phyloP scores from a whole-genome alignment of 106 monocot species.

The Platanthera zijinensis region DNA sequence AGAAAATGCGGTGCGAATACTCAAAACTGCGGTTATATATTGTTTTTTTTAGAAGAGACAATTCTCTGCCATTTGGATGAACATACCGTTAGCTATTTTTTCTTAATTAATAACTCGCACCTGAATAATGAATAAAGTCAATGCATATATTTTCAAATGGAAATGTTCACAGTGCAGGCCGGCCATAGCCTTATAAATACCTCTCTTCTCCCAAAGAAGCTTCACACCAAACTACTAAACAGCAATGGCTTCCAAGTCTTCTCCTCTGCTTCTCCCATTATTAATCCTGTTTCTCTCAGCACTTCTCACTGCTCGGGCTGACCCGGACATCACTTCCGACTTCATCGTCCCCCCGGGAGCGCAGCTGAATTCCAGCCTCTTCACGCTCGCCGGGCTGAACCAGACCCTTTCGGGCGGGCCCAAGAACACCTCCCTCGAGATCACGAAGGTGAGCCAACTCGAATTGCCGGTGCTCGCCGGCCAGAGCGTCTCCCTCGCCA shows the following conservation, averaged over 20 bases:
- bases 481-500: slow-evolving; percentile 5
- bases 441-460: slow-evolving; percentile 8
- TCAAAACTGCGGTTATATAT: too few species aligned
- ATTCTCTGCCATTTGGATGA: too few species aligned
- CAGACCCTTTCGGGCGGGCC: background rate
- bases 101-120: too few species aligned
- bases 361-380: background rate
- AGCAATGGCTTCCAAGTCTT: background rate
- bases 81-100: too few species aligned
- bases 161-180: too few species aligned
- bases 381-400: slow-evolving; percentile 6
- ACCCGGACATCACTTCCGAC: slow-evolving; percentile 11
- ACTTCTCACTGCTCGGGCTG: background rate
- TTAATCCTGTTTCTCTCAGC: background rate
- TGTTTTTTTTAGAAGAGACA: too few species aligned
- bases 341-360: background rate
- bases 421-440: background rate
- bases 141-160: too few species aligned
- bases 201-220: too few species aligned
- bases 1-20: too few species aligned
- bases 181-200: too few species aligned
- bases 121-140: too few species aligned
- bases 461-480: slow-evolving; percentile 11
- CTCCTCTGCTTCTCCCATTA: background rate
- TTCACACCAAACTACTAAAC: background rate